These are phyloP conservation scores for Kernera saxatilis DNA, from an alignment of 345 rosid species.

Conservation along the genomic window DNA sequence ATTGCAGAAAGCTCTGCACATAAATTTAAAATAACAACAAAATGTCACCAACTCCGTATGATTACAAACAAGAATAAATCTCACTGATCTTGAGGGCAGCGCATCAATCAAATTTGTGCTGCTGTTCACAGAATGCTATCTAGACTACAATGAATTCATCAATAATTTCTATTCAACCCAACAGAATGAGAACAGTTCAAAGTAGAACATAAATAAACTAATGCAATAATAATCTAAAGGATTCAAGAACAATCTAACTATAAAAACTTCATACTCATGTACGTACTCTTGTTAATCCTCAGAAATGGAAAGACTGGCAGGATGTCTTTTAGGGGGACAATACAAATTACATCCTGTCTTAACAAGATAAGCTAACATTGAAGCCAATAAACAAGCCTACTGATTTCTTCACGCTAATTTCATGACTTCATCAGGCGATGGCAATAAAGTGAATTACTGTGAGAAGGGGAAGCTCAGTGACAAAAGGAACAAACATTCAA, in stretches of 20 bases:
- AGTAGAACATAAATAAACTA: background rate
- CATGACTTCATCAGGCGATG: background rate
- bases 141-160: background rate
- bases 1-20: slow-evolving; percentile 88
- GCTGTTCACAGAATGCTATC: background rate
- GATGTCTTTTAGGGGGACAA: background rate
- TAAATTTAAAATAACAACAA: background rate
- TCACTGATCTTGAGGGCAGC: background rate
- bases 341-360: background rate
- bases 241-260: background rate
- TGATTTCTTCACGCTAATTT: background rate
- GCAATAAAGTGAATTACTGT: background rate
- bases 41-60: background rate
- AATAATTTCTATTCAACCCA: background rate
- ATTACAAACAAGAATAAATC: background rate
- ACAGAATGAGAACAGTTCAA: background rate
- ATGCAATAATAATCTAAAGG: background rate
- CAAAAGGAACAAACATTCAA: background rate
- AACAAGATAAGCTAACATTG: background rate
- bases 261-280: background rate
- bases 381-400: background rate
- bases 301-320: background rate
- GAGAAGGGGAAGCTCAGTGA: background rate
- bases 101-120: background rate
- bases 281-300: background rate